Evolutionary conservation across 2,329 filamentous ascomycete genomes (phyloP), one percentile per base, ranked within the genome.

Genomic region (Didymella glomerata): DNA sequence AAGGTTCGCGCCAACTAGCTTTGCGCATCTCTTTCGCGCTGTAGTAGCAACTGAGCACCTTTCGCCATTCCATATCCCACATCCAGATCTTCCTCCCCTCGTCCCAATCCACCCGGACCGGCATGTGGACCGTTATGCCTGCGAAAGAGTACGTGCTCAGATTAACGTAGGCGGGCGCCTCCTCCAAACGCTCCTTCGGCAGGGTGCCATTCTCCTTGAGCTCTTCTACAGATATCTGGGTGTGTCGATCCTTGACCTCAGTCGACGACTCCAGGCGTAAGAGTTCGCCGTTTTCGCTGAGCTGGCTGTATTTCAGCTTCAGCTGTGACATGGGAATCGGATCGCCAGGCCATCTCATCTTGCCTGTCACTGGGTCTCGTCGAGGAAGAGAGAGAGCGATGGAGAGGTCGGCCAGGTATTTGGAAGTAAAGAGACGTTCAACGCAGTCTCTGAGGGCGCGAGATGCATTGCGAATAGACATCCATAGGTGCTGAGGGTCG

Each of bases 41-140:
- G 30, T 62, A 71, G 20, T 67, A 67, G 18, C 50, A 52, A n/a
- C 51, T 62, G 2, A 69, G 50, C 20, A 72, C 38, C 9, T 18
- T 52, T 28, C 51, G 67, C 69, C 69, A 72, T 1, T 67, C 54
- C 7, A 68, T 50, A 24, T 60, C 53, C 68, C 66, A 71, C 16
- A 46, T 16, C 70, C 68, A 72, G 4, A 60, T 36, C 42, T 66
- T 66, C 14, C 34, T 30, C 30, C 45, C 49, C 1, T 62, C 54
- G 25, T 71, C 54, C 70, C 69, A 73, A 1, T 53, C 42, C 4
- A 73, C 55, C 18, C 34, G n/a, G 16, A 54, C 59, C 20, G 56
- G 28, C 9, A 64, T 46, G 2, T 41, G n/a, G 34, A 68, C 40
- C 4, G 53, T 44, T 7, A 51, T 22, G 11, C 68, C 67, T 22